Conservation (phyloP, 2,329 filamentous ascomycete genomes). For the Fonsecaea nubica region DNA sequence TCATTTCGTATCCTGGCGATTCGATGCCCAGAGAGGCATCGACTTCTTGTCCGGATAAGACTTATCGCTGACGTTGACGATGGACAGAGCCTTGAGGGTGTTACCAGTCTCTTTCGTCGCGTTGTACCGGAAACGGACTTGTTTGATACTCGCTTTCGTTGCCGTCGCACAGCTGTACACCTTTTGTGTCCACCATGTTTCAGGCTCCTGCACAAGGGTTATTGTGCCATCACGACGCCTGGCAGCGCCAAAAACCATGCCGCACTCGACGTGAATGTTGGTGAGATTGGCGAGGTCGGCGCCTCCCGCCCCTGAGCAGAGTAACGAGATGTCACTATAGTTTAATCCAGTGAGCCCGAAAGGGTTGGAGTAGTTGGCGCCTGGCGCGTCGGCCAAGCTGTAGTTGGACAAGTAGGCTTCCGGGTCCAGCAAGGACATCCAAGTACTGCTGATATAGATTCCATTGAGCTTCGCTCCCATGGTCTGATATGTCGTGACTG, state of each 20-base stretch:
- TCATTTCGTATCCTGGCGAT: slow-evolving; percentile 41
- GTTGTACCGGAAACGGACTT: slow-evolving; percentile 53
- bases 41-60: slow-evolving; percentile 44
- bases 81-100: slow-evolving; percentile 45
- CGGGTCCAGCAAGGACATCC: slow-evolving; percentile 18
- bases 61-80: slow-evolving; percentile 49
- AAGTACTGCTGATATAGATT: slow-evolving; percentile 13
- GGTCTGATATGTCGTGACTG: slow-evolving; percentile 25
- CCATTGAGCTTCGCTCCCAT: slow-evolving; percentile 17
- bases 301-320: slow-evolving; percentile 45
- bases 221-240: slow-evolving; percentile 46
- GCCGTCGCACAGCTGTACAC: slow-evolving; percentile 55
- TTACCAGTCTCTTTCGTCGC: slow-evolving; percentile 43
- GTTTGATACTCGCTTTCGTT: slow-evolving; percentile 55
- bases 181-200: slow-evolving; percentile 52
- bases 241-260: slow-evolving; percentile 51
- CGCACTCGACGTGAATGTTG: slow-evolving; percentile 51
- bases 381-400: slow-evolving; percentile 15
- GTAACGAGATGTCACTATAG: slow-evolving; percentile 40
- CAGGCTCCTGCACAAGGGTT: slow-evolving; percentile 49
- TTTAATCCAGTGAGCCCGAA: slow-evolving; percentile 41
- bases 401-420: slow-evolving; percentile 25
- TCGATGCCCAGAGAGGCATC: slow-evolving; percentile 50
- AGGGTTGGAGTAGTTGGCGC: slow-evolving; percentile 43
- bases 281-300: slow-evolving; percentile 51